A percentile compares a stretch with the other conserved stretches of the same genome.
Evolutionary conservation across 371 early-diverging fungal species (phyloP).

Genomic region (Catenaria anguillulae): DNA sequence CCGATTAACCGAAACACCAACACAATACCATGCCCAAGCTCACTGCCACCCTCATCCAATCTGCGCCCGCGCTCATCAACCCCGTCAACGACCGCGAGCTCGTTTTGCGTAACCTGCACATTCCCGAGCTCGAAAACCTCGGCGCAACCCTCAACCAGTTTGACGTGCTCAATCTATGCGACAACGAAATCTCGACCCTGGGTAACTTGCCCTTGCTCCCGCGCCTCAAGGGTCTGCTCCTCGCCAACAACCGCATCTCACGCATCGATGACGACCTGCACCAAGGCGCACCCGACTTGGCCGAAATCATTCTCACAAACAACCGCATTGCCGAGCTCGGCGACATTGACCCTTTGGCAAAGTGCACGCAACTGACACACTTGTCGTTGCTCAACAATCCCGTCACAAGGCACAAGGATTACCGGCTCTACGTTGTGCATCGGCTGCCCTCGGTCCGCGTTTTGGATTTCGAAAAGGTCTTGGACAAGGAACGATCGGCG

Average conservation of each 20-base stretch:
- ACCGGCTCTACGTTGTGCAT: conserved; percentile 67
- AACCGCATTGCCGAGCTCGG: conserved; percentile 66
- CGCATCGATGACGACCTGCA: conserved; percentile 48
- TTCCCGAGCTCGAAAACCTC: conserved; percentile 82
- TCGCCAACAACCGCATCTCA: conserved; percentile 73
- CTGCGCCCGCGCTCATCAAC: conserved; percentile 60
- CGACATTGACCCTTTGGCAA: conserved; percentile 57
- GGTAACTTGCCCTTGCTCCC: conserved; percentile 74
- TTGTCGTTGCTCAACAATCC: conserved; percentile 75
- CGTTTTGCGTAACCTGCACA: conserved; percentile 73
- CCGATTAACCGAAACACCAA: too few relatives aligned
- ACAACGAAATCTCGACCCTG: conserved; percentile 72
- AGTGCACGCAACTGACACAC: conserved; percentile 36
- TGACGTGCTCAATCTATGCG: conserved; percentile 82
- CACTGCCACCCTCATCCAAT: conserved; percentile 56
- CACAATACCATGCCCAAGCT: conserved; percentile 38
- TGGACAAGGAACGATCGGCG: conserved; percentile 57
- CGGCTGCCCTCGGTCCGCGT: conserved; percentile 60
- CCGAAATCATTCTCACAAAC: conserved; percentile 65
- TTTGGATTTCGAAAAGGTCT: conserved; percentile 66
- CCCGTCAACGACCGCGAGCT: conserved; percentile 78
- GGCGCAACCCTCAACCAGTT: conserved; percentile 65
- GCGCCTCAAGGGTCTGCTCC: conserved; percentile 58
- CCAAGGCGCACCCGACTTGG: conserved; percentile 54
- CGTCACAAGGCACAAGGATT: conserved; percentile 57